Evolutionary conservation across 768 basidiomycete species (phyloP), one percentile per base, ranked within the genome.

Genomic region (Termitomyces titanicus): DNA sequence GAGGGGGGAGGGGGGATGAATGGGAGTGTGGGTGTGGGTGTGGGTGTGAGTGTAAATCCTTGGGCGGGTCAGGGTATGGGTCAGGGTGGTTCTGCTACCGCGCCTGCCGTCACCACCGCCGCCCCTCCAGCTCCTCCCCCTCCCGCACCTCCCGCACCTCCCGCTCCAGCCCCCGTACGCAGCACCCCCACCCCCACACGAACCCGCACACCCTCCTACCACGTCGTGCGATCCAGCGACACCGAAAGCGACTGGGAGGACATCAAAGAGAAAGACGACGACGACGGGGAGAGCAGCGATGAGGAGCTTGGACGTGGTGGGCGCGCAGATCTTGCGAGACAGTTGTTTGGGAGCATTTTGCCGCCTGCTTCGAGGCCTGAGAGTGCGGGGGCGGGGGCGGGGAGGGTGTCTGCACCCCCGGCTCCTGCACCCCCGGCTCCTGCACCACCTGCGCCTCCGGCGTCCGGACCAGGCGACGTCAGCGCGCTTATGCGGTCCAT

Each of bases 181-280:
- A 29, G 29, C 9, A 29, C 56, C 81, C 88, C 1, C 73, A 73
- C 2, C 82, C 3, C 24, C 7, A 10, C 50, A 1, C 38, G 37
- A 27, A 44, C 31, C 43, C 51, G 72, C 71, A 81, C 58, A 79
- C 88, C 1, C 73, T 73, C 2, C 82, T 7, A 22, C 11, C 3
- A 22, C 25, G 39, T 15, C 20, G 7, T 86, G 2, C 71, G 79
- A 7, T 66, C 79, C 3, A 89, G 91, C 57, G 70, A 87, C 58
- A 86, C 83, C 40, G 87, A 89, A 2, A 89, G 90, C 17, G 92
- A 93, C 47, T 95, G 93, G 92, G 92, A 88, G 52, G 84, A 85
- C n/a, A 75, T 92, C 47, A 74, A 82, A 63, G 92, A 94, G 68
- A 84, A 82, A 40, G 80, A 79, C 8, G 80, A 81, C 4, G 80